Percentiles rank a stretch among this genome's conserved stretches.
These are phyloP conservation scores for Neurospora sp. DNA, from an alignment of 495 filamentous ascomycete genomes.

Conservation along the genomic window DNA sequence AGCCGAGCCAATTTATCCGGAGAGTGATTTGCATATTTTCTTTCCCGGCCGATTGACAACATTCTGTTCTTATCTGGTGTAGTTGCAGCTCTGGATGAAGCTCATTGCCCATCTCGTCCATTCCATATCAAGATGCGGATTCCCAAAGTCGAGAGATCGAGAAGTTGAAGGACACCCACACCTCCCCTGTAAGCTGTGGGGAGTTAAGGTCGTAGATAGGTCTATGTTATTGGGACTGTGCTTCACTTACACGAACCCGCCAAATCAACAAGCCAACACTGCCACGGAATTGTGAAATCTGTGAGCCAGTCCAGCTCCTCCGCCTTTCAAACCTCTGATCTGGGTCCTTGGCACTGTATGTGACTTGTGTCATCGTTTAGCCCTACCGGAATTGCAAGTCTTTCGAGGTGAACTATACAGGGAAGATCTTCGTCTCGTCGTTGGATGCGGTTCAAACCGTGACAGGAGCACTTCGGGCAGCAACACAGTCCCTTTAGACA, in stretches of 20 bases:
- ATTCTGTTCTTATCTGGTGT: neutral
- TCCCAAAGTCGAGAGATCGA: neutral
- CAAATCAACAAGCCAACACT: neutral
- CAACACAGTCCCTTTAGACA: neutral
- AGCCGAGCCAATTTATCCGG: constrained; percentile 14
- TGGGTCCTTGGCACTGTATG: neutral
- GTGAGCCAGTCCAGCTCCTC: neutral
- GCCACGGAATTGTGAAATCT: neutral
- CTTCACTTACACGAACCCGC: neutral
- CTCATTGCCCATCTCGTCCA: neutral
- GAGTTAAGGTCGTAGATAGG: neutral
- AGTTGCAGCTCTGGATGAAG: neutral
- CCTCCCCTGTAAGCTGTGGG: neutral
- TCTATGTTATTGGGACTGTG: neutral
- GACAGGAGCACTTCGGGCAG: neutral
- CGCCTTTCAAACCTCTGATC: neutral
- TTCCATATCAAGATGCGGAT: neutral
- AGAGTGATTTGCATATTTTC: constrained; percentile 2
- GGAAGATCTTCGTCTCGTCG: too few species aligned
- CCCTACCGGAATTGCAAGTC: too few species aligned
- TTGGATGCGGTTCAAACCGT: too few species aligned
- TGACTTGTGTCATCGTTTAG: neutral
- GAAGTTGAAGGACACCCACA: neutral
- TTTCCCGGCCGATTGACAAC: constrained; percentile 15
- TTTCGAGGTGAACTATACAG: too few species aligned